Evolutionary conservation across 2,329 filamentous ascomycete species (phyloP).

Genomic region (Alternaria infectoria): DNA sequence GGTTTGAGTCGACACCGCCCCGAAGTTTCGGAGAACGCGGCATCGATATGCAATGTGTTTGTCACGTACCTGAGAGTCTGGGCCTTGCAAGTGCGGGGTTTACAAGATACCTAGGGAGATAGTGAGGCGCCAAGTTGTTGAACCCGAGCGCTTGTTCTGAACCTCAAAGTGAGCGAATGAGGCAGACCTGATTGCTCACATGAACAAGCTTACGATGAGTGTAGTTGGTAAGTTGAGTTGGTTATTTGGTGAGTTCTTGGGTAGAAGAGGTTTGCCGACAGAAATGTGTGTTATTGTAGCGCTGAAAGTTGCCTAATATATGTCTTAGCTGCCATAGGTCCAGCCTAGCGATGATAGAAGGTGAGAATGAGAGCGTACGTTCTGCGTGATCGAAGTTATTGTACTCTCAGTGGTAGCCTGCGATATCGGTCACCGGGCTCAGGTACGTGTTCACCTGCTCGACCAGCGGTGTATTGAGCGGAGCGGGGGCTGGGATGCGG

Average conservation of each 20-base stretch:
- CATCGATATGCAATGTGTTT: not conserved
- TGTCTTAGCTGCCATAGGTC: slow-evolving; percentile 3
- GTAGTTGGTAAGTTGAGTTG: not conserved
- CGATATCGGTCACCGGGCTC: slow-evolving; percentile 1
- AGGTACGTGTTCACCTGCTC: slow-evolving; percentile 4
- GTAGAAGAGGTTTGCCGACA: not conserved
- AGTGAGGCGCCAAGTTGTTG: not conserved
- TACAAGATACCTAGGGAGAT: not conserved
- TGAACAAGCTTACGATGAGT: not conserved
- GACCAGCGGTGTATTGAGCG: slow-evolving; percentile 15
- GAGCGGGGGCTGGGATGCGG: slow-evolving; percentile 1
- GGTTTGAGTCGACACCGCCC: slow-evolving; percentile 17
- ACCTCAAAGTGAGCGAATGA: not conserved
- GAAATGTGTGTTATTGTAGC: not conserved
- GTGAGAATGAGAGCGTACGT: slow-evolving; percentile 4
- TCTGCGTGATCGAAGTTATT: slow-evolving; percentile 5
- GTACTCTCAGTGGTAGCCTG: slow-evolving; percentile 6
- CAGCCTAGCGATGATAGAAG: slow-evolving; percentile 1
- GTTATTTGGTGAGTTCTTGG: not conserved
- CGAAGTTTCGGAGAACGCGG: not conserved
- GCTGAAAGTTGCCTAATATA: slow-evolving; percentile 7
- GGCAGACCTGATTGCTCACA: not conserved
- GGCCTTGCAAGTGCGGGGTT: not conserved
- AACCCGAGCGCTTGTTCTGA: not conserved
- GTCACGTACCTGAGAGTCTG: slow-evolving; percentile 16